Evolutionary conservation across 2,329 filamentous ascomycete species (phyloP), one percentile per base, ranked within the genome.

Genomic region (Talaromyces sp.): DNA sequence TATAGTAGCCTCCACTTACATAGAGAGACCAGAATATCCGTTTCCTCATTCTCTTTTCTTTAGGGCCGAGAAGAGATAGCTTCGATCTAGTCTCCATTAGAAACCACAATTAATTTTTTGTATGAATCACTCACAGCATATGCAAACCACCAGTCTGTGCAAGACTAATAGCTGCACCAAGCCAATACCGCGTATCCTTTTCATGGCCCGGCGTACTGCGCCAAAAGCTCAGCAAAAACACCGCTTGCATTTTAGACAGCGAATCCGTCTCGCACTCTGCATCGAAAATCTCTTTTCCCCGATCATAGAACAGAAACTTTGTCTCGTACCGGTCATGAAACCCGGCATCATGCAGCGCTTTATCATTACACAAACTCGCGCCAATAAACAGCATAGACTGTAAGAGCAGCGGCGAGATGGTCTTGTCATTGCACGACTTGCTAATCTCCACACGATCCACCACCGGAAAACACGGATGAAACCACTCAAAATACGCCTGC

Each of bases 211-310:
- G 80, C 0, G 79, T 79, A 8, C 79, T 80, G 19, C 82, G 73
- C 82, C 82, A 85, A 63, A 83, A 85, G 65, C 82, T 84, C 72
- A 85, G 76, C 32, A 85, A 68, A 64, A 85, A 84, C 1, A 85
- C 65, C 0, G 80, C 76, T 66, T 84, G 82, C 0, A 84, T 75
- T 5, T 83, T 76, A 0, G 75, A 78, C 0, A 82, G 73, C 49
- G 80, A 81, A 47, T 84, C 78, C 17, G 77, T 78, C 65, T 85
- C 82, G 68, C 77, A 81, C 28, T 83, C 82, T 0, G 81, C 79
- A 63, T 85, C 81, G 55, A 82, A 84, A 0, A 85, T 76, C 15
- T 80, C 75, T 61, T 82, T 79, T 0, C 82, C 81, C 1, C 80
- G 70, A 2, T 78, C 80, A 61, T 85, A 84, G 8, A 84, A 77